Evolutionary conservation across 2,329 filamentous ascomycete species (phyloP).

Genomic region (Sordariomycetes sp.): DNA sequence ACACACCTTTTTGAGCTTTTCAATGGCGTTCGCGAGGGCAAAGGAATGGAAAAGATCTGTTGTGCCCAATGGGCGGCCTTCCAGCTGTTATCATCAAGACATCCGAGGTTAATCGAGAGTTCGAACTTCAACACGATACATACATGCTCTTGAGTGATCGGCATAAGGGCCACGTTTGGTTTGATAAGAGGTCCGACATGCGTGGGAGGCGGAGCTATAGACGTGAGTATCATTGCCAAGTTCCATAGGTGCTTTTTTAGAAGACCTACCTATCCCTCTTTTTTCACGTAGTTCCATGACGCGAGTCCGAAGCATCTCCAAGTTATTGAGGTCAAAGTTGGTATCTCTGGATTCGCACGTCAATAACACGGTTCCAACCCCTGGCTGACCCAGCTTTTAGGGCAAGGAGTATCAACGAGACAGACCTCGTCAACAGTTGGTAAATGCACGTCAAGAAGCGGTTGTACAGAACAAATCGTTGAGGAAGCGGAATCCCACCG

Average conservation of each 20-base stretch:
- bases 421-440: slow-evolving; percentile 37
- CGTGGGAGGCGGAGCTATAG: background rate
- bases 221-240: background rate
- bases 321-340: slow-evolving; percentile 39
- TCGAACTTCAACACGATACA: background rate
- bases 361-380: background rate
- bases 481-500: slow-evolving; percentile 33
- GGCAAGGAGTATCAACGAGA: background rate
- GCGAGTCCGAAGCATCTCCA: slow-evolving; percentile 33
- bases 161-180: background rate
- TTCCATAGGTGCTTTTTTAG: background rate
- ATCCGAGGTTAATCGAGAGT: slow-evolving; percentile 2
- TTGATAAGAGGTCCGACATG: background rate
- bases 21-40: slow-evolving; percentile 35
- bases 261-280: slow-evolving; percentile 35
- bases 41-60: slow-evolving; percentile 41
- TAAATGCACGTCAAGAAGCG: slow-evolving; percentile 35
- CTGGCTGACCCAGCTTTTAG: background rate
- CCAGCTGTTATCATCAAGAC: background rate
- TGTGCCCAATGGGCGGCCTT: slow-evolving; percentile 41
- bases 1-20: slow-evolving; percentile 22
- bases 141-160: background rate
- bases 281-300: slow-evolving; percentile 37
- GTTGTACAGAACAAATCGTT: slow-evolving; percentile 42
- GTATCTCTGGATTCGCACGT: slow-evolving; percentile 22